Evolutionary conservation across 148 eudicot genomes (phyloP), one percentile per base, ranked within the genome.

Genomic region (Vaccinium darrowii): DNA sequence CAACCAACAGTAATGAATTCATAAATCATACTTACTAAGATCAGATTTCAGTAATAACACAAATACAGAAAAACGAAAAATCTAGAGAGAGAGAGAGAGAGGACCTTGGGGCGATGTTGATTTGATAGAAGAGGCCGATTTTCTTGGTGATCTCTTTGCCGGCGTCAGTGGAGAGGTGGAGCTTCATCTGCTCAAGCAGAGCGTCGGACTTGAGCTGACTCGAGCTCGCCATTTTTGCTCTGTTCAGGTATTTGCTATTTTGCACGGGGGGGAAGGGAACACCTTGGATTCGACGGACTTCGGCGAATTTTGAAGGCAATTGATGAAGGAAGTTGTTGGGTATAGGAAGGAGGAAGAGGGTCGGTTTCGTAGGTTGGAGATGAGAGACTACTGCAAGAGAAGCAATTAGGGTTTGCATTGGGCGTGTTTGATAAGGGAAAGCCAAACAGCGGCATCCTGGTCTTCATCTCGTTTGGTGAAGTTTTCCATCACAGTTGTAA

Each of bases 41-140:
- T 50, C 57, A n/a, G 2, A 43, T 19, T 76, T 3, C 0, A 11
- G 27, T 14, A 50, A 50, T 11, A 9, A 0, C 27, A 76, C 57
- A 50, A 76, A 76, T 5, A 50, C 1, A 50, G 7, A 76, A 47
- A 6, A 3, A 50, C 51, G 52, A 74, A 19, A 5, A 5, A 81
- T 10, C 14, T 4, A 27, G 4, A 82, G 39, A 76, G 12, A 60
- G n/a, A n/a, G 7, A 75, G 47, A 69, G 18, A 71, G 10, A 81
- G 30, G 54, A 96, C 98, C 93, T 94, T 95, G 19, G 98, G 99
- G 99, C 95, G 56, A 97, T 91, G 33, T 95, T 91, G 84, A 97
- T 81, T 81, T 97, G 98, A 83, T 93, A 97, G 90, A 97, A 98
- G 71, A 95, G 98, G 16, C 91, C 91, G 79, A 97, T 84, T 85